Evolutionary conservation across 164 flowering plant species (phyloP), one percentile per base, ranked within the genome.

Genomic region (Cinnamomum micranthum): DNA sequence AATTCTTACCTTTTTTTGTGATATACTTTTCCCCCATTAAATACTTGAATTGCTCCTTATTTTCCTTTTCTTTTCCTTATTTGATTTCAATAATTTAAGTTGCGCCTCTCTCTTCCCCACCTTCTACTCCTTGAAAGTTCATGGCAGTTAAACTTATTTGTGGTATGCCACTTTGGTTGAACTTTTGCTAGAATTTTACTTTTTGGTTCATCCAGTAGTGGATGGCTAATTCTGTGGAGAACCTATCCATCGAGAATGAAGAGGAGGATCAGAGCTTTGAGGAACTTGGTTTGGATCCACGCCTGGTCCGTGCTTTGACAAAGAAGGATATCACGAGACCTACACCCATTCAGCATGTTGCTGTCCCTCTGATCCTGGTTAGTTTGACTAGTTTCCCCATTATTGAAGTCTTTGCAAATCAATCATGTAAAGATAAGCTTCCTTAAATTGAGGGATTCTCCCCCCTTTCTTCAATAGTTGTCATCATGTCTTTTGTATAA

Each of bases 331-430:
- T 93, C 59, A 63, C 80, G 2, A 90, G 85, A 59, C 97, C 99
- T 4, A 92, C 97, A 2, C 97, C 94, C 31, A 93, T 93, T 62
- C 99, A 95, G 65, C 81, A 71, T 6, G 84, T 76, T 14, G 95
- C 95, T 0, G 86, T 95, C 31, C 99, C 98, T 59, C 77, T 89
- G 24, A 89, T 95, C 59, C 81, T 95, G 22, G 98, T 95, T 14
- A 76, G 85, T 72, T 74, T 27, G 35, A 14, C 5, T 2, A 11
- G 27, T 68, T 22, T 51, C 62, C 6, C 22, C 33, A 52, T 52
- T 19, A 2, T 70, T 70, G 33, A 70, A 50, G 52, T 58, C 28
- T 27, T 4, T 68, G n/a, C 50, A 31, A 68, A 20, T 41, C 47
- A 41, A 9, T 9, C 4, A 41, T 41, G 47, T 41, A 41, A 41